phyloP scores from a whole-genome alignment of 495 filamentous ascomycete species.

The Neurospora sp. region DNA sequence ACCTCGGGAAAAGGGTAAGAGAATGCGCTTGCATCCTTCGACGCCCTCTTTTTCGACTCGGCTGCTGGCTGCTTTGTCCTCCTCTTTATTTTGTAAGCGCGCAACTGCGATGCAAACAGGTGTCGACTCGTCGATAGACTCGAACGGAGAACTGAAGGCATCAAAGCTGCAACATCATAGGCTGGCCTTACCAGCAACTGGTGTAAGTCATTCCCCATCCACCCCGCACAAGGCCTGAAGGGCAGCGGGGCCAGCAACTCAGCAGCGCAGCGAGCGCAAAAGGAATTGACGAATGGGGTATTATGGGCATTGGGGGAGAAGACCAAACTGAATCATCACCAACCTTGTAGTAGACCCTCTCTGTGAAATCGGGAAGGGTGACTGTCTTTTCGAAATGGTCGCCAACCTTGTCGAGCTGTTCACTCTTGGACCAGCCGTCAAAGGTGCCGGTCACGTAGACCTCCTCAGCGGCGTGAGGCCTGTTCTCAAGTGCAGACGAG shows the following conservation, averaged over 20 bases:
- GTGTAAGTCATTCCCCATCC: not conserved
- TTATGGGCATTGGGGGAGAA: not conserved
- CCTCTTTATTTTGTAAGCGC: not conserved
- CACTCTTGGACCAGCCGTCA: slow-evolving; percentile 82
- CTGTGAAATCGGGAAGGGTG: slow-evolving; percentile 45
- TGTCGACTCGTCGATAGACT: not conserved
- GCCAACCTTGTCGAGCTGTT: slow-evolving; percentile 65
- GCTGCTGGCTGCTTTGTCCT: not conserved
- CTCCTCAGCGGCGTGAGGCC: slow-evolving; percentile 67
- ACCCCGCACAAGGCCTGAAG: not conserved
- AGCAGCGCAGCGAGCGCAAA: not conserved
- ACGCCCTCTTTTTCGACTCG: not conserved
- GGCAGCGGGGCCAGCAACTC: not conserved
- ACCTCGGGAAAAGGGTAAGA: not conserved
- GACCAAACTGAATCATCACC: slow-evolving; percentile 22
- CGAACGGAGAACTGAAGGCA: not conserved
- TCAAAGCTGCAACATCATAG: not conserved
- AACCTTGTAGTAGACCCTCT: slow-evolving; percentile 81
- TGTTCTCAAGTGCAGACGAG: slow-evolving; percentile 21
- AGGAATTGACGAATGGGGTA: not conserved
- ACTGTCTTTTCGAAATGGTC: slow-evolving; percentile 70
- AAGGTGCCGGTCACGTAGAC: slow-evolving; percentile 95
- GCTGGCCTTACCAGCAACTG: not conserved
- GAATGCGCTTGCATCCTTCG: not conserved
- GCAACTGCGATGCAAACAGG: not conserved